Percentiles rank a stretch among this genome's conserved stretches.
Conservation (phyloP, 192 early-diverging fungal species). For the Mortierella hygrophila region DNA sequence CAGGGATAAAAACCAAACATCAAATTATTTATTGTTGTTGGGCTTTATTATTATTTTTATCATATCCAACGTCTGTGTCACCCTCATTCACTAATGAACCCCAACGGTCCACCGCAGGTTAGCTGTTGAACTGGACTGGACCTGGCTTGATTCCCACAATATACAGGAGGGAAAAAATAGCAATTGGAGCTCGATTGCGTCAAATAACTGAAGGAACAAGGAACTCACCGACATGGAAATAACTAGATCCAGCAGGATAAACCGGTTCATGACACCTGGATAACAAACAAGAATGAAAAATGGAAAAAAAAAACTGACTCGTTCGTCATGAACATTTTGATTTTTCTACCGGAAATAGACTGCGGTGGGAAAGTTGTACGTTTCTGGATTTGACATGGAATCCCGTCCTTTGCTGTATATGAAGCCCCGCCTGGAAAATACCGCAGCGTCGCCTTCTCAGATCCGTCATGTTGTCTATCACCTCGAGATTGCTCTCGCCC, state of each 20-base stretch:
- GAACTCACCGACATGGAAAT: not conserved
- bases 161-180: not conserved
- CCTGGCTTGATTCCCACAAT: not conserved
- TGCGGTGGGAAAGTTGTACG: slow-evolving; percentile 85
- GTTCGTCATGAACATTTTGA: slow-evolving; percentile 20
- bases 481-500: slow-evolving; percentile 80
- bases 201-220: not conserved
- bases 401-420: slow-evolving; percentile 85
- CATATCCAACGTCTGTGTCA: not conserved
- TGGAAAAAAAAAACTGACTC: not conserved
- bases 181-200: not conserved
- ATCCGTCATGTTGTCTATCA: slow-evolving; percentile 87
- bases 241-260: slow-evolving; percentile 4
- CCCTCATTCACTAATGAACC: not conserved
- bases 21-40: not conserved
- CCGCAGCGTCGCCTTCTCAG: slow-evolving; percentile 77
- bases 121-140: not conserved
- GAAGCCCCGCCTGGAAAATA: slow-evolving; percentile 85
- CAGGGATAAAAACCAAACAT: too few species aligned
- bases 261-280: not conserved
- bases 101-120: not conserved
- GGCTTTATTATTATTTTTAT: not conserved
- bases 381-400: slow-evolving; percentile 84
- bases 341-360: slow-evolving; percentile 54
- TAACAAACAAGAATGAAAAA: not conserved